Evolutionary conservation across 768 basidiomycete genomes (phyloP).

Genomic region (Amanita brunnescens): DNA sequence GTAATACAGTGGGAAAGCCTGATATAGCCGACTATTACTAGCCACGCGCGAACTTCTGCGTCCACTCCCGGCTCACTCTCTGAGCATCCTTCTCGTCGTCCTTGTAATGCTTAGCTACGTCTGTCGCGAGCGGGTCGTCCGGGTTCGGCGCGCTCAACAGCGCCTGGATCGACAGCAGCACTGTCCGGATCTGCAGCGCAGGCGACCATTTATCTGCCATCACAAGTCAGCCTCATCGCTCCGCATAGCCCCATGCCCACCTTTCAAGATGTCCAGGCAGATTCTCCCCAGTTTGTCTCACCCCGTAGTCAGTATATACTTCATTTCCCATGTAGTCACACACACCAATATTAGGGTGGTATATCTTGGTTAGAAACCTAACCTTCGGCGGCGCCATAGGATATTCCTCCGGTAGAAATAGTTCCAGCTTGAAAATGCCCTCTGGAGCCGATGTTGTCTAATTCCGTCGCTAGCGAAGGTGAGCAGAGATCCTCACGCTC

Average conservation of each 20-base stretch:
- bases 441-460: conserved; percentile 33
- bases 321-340: conserved; percentile 8
- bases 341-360: conserved; percentile 98
- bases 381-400: conserved; percentile 99
- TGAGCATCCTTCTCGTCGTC: conserved; percentile 93
- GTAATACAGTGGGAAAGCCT: neutral
- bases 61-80: conserved; percentile 92
- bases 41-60: conserved; percentile 65
- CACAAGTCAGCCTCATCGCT: neutral
- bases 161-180: conserved; percentile 95
- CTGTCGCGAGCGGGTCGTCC: conserved; percentile 89
- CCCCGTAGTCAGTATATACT: conserved; percentile 4
- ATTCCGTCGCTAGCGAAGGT: neutral
- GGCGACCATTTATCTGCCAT: conserved; percentile 95
- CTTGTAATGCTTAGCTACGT: conserved; percentile 98
- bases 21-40: neutral
- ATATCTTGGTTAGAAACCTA: conserved; percentile 95
- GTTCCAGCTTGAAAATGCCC: conserved; percentile 90
- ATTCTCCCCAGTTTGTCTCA: conserved; percentile 97
- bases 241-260: conserved; percentile 27
- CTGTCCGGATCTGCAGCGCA: conserved; percentile 96
- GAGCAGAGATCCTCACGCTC: conserved; percentile 38
- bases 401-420: conserved; percentile 98
- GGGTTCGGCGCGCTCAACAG: conserved; percentile 94
- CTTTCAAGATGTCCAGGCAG: conserved; percentile 97